These are phyloP conservation scores for Solanum hybrid DNA, from an alignment of 305 asterid species.

Conservation along the genomic window DNA sequence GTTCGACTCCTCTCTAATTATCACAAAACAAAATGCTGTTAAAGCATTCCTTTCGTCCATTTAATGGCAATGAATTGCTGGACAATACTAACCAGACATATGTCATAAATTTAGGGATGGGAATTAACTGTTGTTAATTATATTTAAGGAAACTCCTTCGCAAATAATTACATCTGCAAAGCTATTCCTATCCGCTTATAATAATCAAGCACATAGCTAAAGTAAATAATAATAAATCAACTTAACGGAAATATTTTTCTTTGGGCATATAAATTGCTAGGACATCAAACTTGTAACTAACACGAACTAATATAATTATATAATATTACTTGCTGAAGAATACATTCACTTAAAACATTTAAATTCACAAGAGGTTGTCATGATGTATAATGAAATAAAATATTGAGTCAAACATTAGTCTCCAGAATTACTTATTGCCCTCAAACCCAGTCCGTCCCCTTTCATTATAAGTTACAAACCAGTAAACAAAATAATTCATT, in stretches of 20 bases:
- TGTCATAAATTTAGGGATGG: conserved; percentile 12
- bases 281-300: neutral
- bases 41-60: conserved; percentile 22
- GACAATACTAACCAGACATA: conserved; percentile 1
- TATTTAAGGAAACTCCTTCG: neutral
- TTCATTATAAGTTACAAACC: neutral
- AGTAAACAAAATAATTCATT: neutral
- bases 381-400: neutral
- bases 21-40: conserved; percentile 18
- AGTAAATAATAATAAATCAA: neutral
- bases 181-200: neutral
- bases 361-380: neutral
- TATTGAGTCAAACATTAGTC: neutral
- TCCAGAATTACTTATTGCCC: neutral
- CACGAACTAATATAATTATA: neutral
- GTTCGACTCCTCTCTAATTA: neutral
- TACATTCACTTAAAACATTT: neutral
- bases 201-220: neutral
- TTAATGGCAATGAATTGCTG: conserved; percentile 23
- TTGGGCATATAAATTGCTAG: neutral
- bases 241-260: neutral
- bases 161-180: neutral
- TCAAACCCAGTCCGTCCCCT: neutral
- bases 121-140: neutral
- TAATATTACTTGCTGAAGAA: neutral